Evolutionary conservation across 1,284 basidiomycete species (phyloP).

Genomic region (Cryptococcus sp.): DNA sequence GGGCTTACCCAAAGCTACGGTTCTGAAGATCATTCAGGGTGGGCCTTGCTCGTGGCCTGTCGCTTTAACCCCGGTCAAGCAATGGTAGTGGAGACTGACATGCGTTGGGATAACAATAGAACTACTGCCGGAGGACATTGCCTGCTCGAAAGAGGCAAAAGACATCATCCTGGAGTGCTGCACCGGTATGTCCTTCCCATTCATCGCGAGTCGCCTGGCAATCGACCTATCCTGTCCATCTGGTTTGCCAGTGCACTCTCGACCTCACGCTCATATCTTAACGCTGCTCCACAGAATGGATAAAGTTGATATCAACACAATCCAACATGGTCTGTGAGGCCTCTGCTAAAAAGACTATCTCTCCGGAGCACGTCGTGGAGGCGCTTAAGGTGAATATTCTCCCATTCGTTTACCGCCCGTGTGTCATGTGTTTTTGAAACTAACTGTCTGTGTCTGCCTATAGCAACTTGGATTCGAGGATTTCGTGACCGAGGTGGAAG

Average conservation of each 20-base stretch:
- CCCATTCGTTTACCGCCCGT: not conserved
- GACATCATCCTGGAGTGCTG: slow-evolving; percentile 97
- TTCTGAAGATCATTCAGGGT: slow-evolving; percentile 95
- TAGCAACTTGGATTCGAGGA: slow-evolving; percentile 72
- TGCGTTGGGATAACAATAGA: slow-evolving; percentile 56
- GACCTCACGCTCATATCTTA: not conserved
- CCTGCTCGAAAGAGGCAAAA: slow-evolving; percentile 90
- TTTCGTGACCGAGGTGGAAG: slow-evolving; percentile 91
- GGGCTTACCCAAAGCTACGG: slow-evolving; percentile 92
- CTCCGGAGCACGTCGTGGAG: slow-evolving; percentile 91
- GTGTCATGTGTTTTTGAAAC: not conserved
- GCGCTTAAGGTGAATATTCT: slow-evolving; percentile 80
- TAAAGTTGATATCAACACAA: slow-evolving; percentile 94
- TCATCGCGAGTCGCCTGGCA: not conserved
- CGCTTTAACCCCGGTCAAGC: not conserved
- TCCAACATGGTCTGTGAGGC: slow-evolving; percentile 98
- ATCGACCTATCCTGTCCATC: not conserved
- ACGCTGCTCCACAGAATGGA: slow-evolving; percentile 70
- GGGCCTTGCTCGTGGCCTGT: slow-evolving; percentile 20
- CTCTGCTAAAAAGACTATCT: slow-evolving; percentile 98
- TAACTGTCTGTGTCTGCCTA: slow-evolving; percentile 52
- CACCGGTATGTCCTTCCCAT: slow-evolving; percentile 69
- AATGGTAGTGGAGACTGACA: not conserved
- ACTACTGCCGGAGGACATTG: slow-evolving; percentile 81
- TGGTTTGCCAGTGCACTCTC: not conserved